These are phyloP conservation scores for Picochlorum sp. DNA, from an alignment of 139 green algal genomes.

Conservation along the genomic window DNA sequence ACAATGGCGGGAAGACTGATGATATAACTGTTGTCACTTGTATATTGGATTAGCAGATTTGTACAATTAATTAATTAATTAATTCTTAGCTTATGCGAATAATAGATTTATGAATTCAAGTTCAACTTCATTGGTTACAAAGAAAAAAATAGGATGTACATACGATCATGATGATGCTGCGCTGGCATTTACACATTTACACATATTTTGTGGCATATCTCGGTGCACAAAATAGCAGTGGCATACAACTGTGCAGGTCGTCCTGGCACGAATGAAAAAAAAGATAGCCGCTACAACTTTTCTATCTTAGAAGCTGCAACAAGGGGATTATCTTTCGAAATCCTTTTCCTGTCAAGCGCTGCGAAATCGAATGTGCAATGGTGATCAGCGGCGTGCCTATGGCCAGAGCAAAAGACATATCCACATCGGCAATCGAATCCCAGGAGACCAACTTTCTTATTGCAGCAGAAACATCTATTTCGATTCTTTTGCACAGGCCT, in stretches of 20 bases:
- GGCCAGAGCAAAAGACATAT: constrained; percentile 26
- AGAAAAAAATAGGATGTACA: not conserved
- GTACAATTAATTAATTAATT: not conserved
- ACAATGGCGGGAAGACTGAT: constrained; percentile 67
- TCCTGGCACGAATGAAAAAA: too few relatives aligned
- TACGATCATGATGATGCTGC: too few relatives aligned
- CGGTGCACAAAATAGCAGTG: too few relatives aligned
- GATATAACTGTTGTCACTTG: constrained; percentile 63
- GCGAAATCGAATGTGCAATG: constrained; percentile 24
- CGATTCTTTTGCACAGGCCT: constrained; percentile 13
- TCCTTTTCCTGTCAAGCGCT: constrained; percentile 6
- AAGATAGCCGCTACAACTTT: constrained; percentile 15
- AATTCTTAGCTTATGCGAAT: not conserved
- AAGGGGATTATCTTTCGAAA: constrained; percentile 20
- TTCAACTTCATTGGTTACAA: not conserved
- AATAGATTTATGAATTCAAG: not conserved
- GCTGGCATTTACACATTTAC: too few relatives aligned
- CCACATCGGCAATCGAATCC: constrained; percentile 35
- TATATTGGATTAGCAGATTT: not conserved
- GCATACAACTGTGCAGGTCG: too few relatives aligned
- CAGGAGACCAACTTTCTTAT: constrained; percentile 31
- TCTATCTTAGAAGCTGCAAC: constrained; percentile 25
- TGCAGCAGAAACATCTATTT: constrained; percentile 25
- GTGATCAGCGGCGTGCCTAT: constrained; percentile 25
- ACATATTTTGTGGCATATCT: too few relatives aligned